Evolutionary conservation across 306 rosid species (phyloP), one percentile per base, ranked within the genome.

Genomic region (Ormosia semicastrata): DNA sequence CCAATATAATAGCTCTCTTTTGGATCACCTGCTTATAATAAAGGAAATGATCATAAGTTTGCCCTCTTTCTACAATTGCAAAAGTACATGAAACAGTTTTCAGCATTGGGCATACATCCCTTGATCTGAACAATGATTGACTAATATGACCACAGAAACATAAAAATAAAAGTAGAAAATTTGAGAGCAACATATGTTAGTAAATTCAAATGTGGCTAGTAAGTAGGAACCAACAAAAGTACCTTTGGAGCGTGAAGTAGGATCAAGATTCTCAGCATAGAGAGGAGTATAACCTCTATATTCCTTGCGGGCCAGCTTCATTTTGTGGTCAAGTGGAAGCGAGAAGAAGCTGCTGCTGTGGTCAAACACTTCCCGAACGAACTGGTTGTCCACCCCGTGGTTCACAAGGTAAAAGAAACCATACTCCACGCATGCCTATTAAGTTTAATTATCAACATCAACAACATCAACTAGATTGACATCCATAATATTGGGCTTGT

Each of bases 401-500:
- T 95, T 95, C 79, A 95, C 85, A 14, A 95, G 73, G 88, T 95
- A 91, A 60, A 95, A 95, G 92, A 95, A 95, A 10, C 98, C 99
- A 73, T 72, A 75, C 2, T 91, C 95, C 33, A 75, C 73, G 81
- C 99, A 91, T 1, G 97, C 98, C 98, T 93, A 65, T 49, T 7
- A 47, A 12, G 18, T 54, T 59, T 1, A 24, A 24, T 24, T 24
- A 24, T 24, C 24, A 24, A 24, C 0, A 24, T 24, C 24, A 24
- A 24, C 24, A 24, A 24, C 24, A 24, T 24, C 1, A n/a, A n/a
- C n/a, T n/a, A n/a, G n/a, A n/a, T n/a, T n/a, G 1, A 24, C 24
- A 24, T 24, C 1, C 18, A 68, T 29, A 14, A 70, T 17, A 3
- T 29, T 13, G 54, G 15, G 3, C 52, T 3, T 9, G 9, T 46